Base-by-base conservation (phyloP, 495 filamentous ascomycete genomes). In the Penicillium longicatenatum region DNA sequence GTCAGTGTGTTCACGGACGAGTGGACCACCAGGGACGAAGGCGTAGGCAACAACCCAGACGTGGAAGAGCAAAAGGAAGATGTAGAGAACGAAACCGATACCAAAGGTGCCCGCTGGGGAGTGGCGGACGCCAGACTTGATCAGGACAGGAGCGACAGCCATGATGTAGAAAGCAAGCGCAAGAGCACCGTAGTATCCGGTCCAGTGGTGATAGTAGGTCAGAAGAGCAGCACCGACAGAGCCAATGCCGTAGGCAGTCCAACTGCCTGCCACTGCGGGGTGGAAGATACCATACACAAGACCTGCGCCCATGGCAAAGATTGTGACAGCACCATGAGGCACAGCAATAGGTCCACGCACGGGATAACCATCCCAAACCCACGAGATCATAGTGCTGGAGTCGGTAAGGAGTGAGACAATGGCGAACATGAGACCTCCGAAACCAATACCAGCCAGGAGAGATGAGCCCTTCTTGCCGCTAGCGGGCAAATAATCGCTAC, bases 11-110 rank as follows among this genome's bases (percentile, higher is more conserved):
- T 99, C 95, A 21, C 95, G 87, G 45, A 98, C 88, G 1, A 97
- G 79, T 3, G 92, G 93, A 26, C 94, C 95, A 42, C 95, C 95
- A 16, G 94, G 95, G n/a, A 99, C 95, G 67, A 99, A 99, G 49
- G 95, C 95, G 62, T 99, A 99, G 7, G 95, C 95, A 20, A 99
- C 95, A 50, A 96, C 89, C 95, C 95, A 99, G 37, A 97, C 92
- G 66, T 97, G 92, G 74, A 94, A 94, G 49, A 99, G 82, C 19
- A 97, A 84, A 69, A 98, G 67, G 69, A 97, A 77, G 67, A 97
- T 95, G 74, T 97, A 98, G 31, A 94, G 72, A 37, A 96, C 68
- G 75, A 95, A 97, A 11, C 87, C 93, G 30, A 96, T 59, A 8
- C 93, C 93, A 68, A 99, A 98, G 0, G 88, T 89, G 24, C 77